Evolutionary conservation across 1,284 basidiomycete genomes (phyloP), one percentile per base, ranked within the genome.

Genomic region (Austroboletus niveus): DNA sequence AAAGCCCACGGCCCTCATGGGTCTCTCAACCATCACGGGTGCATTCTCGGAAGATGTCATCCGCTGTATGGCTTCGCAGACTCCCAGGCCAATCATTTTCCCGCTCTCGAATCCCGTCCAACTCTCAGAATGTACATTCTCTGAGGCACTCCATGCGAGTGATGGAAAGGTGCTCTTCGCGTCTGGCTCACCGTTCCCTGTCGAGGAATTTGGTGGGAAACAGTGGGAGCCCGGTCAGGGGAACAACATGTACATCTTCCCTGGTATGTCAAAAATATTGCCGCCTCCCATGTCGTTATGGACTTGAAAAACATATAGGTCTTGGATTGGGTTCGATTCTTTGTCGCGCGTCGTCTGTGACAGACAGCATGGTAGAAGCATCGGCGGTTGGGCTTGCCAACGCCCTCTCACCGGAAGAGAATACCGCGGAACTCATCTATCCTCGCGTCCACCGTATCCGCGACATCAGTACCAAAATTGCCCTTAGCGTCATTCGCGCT

Each of bases 61-160:
- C 55, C 76, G 83, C 60, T 75, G 81, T 11, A 95, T 98, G 93
- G 84, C 87, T n/a, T 78, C 81, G 45, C 77, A 91, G 60, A 97
- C 96, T 74, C 76, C 82, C 20, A 82, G 87, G 22, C 94, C 95
- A 27, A 95, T 97, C 75, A 85, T 98, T 69, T 97, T 98, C 80
- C 92, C 95, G 45, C 84, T 98, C n/a, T 94, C 91, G 34, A 98
- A 98, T 75, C 95, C 95, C 30, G 87, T 92, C 44, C 78, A 81
- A 45, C 82, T 94, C 52, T 91, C 89, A 36, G 91, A 93, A 68
- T 89, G 89, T 65, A 87, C 88, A 31, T 97, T 94, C 70, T 76
- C 87, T 53, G 89, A 95, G 58, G 93, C 94, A 1, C 82, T 97
- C 51, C 73, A 81, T 49, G 84, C 88, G 73, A 87, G 87, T 5